Base-by-base conservation (phyloP, 2,329 filamentous ascomycete species). In the Aureobasidium sp. region DNA sequence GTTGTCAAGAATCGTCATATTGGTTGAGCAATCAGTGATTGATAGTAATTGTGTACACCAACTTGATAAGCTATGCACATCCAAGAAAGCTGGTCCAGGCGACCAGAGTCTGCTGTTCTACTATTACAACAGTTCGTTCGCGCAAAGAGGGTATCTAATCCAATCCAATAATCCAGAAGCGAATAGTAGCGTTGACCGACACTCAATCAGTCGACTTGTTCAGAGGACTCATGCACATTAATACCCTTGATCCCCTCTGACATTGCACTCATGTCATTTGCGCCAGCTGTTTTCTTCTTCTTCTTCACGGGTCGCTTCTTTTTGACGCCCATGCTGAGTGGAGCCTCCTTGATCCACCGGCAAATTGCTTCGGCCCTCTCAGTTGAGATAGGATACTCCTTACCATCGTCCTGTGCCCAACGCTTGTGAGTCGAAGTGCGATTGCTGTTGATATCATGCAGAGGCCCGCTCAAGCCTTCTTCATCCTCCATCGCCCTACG, bases 361-460 rank as follows among this genome's bases (percentile, higher is more conserved):
- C 85, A 82, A 63, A 93, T 84, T 20, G 83, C 82, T 52, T 84
- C 81, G 0, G 89, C 88, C 25, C 89, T 81, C 65, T 89, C 86
- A 1, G 87, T 89, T 20, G 82, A 79, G 65, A 90, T 85, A 2
- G 84, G 84, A 70, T 88, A 89, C 66, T 90, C 87, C 68, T 85
- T 86, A 9, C 56, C 63, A 47, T 63, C 57, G 29, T 60, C 56
- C 37, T 51, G 45, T 20, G 57, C 57, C 45, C 45, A 51, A 20
- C 44, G 51, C 20, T 44, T 37, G 12, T 27, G 22, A 3, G 9
- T 20, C 27, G 37, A 8, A 31, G 56, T 17, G 22, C 41, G 31
- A 27, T 41, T 39, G 34, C 39, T 45, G 17, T 52, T 64, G 51
- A 52, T 68, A 63, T 73, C 71, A 45, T 70, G 71, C 36, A 73